These are phyloP conservation scores for Microsporum audouinii DNA, from an alignment of 2,329 filamentous ascomycete species.

Conservation along the genomic window DNA sequence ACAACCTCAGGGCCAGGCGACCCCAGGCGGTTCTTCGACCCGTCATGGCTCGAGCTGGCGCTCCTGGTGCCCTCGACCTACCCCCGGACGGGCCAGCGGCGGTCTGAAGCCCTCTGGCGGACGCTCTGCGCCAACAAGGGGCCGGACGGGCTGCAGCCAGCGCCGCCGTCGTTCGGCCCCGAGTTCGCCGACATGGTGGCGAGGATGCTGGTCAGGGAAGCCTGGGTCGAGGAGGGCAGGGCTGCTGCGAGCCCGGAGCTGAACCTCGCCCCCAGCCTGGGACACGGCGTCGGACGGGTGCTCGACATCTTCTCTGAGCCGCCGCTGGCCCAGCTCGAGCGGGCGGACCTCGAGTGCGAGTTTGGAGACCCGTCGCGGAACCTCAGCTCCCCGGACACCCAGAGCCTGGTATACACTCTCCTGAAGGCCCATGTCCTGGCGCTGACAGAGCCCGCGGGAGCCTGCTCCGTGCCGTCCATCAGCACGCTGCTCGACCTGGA, in stretches of 20 bases:
- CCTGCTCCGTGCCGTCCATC: background rate
- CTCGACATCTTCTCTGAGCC: background rate
- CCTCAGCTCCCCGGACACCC: background rate
- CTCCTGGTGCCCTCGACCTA: conserved; percentile 8
- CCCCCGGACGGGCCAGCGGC: conserved; percentile 6
- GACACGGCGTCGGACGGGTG: background rate
- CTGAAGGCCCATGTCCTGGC: background rate
- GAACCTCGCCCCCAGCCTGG: background rate
- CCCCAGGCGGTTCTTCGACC: conserved; percentile 10
- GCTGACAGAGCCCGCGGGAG: background rate
- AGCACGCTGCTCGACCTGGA: background rate
- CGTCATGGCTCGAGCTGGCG: conserved; percentile 10
- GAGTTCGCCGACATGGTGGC: conserved; percentile 11
- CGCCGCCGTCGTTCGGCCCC: conserved; percentile 6
- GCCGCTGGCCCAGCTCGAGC: background rate
- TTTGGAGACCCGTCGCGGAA: background rate
- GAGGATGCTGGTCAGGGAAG: conserved; percentile 7
- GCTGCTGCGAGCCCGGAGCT: conserved; percentile 1
- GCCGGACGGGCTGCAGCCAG: background rate
- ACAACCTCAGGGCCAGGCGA: conserved; percentile 5
- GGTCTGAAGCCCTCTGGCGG: conserved; percentile 12
- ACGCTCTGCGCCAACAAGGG: conserved; percentile 11
- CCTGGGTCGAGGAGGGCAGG: conserved; percentile 1
- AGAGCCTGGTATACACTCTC: background rate
- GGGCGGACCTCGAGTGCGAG: background rate